Percentiles rank a stretch among this genome's conserved stretches.
phyloP scores from a whole-genome alignment of 331 rosid genomes.

The Ulmus americana region DNA sequence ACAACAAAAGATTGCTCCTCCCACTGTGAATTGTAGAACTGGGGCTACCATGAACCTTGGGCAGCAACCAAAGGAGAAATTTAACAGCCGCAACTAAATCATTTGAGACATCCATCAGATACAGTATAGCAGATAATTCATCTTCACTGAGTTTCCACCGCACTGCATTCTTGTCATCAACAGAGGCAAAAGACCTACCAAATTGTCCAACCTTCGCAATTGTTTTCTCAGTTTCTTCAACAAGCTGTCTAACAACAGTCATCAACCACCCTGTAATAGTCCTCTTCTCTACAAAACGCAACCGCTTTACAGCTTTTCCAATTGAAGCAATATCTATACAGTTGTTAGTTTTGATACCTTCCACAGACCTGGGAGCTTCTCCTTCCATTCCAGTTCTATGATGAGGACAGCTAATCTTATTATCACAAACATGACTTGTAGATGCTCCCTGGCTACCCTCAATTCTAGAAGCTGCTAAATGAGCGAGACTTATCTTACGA shows the following conservation, averaged over 20 bases:
- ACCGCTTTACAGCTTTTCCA: slow-evolving; percentile 63
- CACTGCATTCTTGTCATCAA: slow-evolving; percentile 53
- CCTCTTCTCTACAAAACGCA: slow-evolving; percentile 77
- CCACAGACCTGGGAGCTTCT: slow-evolving; percentile 52
- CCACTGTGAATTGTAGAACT: slow-evolving; percentile 71
- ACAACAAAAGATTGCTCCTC: slow-evolving; percentile 52
- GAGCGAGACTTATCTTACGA: slow-evolving; percentile 90
- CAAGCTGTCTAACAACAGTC: slow-evolving; percentile 52
- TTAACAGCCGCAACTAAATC: slow-evolving; percentile 77
- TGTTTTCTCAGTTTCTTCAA: slow-evolving; percentile 71
- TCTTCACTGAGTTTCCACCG: slow-evolving; percentile 96
- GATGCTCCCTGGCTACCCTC: slow-evolving; percentile 99
- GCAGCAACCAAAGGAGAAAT: slow-evolving; percentile 88
- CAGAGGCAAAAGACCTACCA: slow-evolving; percentile 54
- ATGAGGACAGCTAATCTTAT: slow-evolving; percentile 79
- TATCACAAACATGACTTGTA: slow-evolving; percentile 91
- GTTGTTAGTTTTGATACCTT: slow-evolving; percentile 37
- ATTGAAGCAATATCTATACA: slow-evolving; percentile 59
- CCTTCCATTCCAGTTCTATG: slow-evolving; percentile 67
- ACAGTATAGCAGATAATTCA: slow-evolving; percentile 69
- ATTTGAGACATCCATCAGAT: slow-evolving; percentile 69
- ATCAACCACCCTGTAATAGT: slow-evolving; percentile 67
- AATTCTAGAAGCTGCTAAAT: slow-evolving; percentile 83
- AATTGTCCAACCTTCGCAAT: slow-evolving; percentile 73
- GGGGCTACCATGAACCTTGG: slow-evolving; percentile 59